Evolutionary conservation across 371 early-diverging fungal genomes (phyloP).

Genomic region (Batrachochytrium dendrobatidis): DNA sequence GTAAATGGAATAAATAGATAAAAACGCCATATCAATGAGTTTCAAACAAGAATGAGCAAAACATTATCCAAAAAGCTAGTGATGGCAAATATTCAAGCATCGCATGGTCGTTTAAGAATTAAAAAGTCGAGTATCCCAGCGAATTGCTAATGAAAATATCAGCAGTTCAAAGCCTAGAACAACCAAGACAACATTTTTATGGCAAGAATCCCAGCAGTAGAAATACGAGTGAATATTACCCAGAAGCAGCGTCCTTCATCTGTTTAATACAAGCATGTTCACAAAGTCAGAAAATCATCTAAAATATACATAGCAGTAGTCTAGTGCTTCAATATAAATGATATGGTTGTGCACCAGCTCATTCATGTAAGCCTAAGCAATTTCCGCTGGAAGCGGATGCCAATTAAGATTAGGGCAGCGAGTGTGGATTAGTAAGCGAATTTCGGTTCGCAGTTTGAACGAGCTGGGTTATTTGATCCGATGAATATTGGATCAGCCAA

Average conservation of each 20-base stretch:
- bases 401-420: neutral
- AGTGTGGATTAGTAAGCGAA: too few relatives aligned
- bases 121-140: neutral
- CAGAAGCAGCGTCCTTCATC: conserved; percentile 38
- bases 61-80: neutral
- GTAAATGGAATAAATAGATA: too few relatives aligned
- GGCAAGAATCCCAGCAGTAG: neutral
- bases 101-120: neutral
- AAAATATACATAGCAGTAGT: too few relatives aligned
- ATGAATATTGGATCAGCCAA: too few relatives aligned
- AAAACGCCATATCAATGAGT: too few relatives aligned
- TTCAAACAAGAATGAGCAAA: neutral
- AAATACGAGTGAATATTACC: conserved; percentile 13
- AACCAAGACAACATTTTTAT: neutral
- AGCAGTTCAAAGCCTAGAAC: neutral
- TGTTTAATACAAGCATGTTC: neutral
- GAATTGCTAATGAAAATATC: neutral
- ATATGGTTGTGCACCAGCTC: too few relatives aligned
- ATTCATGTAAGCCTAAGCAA: too few relatives aligned
- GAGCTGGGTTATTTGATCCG: too few relatives aligned
- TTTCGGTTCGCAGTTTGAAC: too few relatives aligned
- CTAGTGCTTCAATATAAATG: too few relatives aligned
- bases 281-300: too few relatives aligned
- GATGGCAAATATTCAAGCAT: too few relatives aligned
- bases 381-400: neutral